Evolutionary conservation across 208 protist species (phyloP).

Genomic region (Trypanosoma avium): DNA sequence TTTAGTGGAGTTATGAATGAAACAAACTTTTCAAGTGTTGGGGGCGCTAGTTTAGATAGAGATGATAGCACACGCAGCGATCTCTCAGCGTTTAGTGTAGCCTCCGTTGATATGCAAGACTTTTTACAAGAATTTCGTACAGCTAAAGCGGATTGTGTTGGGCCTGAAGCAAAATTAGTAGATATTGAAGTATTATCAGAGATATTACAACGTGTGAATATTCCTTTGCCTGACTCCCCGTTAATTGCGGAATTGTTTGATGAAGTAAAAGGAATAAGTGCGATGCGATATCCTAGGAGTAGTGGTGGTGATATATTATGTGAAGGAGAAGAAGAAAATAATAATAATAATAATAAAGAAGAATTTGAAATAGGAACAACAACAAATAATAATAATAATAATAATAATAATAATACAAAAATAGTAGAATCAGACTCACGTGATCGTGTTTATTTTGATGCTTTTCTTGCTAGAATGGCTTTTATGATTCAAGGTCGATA

Average conservation of each 20-base stretch:
- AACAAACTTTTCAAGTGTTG: neutral
- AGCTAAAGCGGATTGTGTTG: slow-evolving; percentile 57
- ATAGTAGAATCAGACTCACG: neutral
- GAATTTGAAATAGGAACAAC: neutral
- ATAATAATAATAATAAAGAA: neutral
- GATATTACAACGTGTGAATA: slow-evolving; percentile 53
- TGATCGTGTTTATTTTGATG: slow-evolving; percentile 60
- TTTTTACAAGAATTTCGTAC: slow-evolving; percentile 68
- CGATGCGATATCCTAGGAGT: slow-evolving; percentile 22
- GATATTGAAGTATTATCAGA: slow-evolving; percentile 55
- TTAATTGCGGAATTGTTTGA: slow-evolving; percentile 70
- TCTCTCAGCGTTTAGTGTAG: slow-evolving; percentile 52
- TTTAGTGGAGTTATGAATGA: neutral
- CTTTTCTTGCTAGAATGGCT: slow-evolving; percentile 71
- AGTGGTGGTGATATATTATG: too few relatives aligned
- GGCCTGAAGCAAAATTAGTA: slow-evolving; percentile 32
- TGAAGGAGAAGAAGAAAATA: slow-evolving; percentile 7
- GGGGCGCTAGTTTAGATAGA: slow-evolving; percentile 14
- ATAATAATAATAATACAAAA: neutral
- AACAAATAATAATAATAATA: neutral
- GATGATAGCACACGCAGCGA: slow-evolving; percentile 50
- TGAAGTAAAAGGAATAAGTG: slow-evolving; percentile 38
- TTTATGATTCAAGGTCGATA: slow-evolving; percentile 76
- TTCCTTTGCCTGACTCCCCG: slow-evolving; percentile 49
- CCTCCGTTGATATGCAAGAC: slow-evolving; percentile 66